Evolutionary conservation across 176 grass and related monocot species (phyloP), one percentile per base, ranked within the genome.

Genomic region (Coix lacrymajobi): DNA sequence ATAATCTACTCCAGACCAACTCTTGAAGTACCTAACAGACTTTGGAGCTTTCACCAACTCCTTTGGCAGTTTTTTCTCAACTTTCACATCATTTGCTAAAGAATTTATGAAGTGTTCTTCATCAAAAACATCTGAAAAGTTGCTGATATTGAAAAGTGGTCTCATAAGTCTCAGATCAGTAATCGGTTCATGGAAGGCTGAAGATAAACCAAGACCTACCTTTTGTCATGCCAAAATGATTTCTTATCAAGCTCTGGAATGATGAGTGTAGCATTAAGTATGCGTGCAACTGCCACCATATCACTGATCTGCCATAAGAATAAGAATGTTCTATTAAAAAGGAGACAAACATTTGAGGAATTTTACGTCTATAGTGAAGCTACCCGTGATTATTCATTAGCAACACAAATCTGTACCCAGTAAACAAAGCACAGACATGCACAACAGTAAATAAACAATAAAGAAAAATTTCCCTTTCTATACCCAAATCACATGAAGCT

Each of bases 81-180:
- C 79, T 89, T 83, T 94, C 7, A 99, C 80, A 85, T 99, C 96
- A 73, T 92, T 90, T 41, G 38, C 31, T 44, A 99, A 86, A 81
- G 87, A 96, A 76, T 28, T 65, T 78, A 99, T 92, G 61, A 99
- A 99, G 60, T 94, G 72, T 11, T 90, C 82, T 76, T 96, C 93
- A 38, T 99, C 91, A 67, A 99, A 99, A 25, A 99, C 96, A 90
- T 99, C 93, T 84, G 89, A 92, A 73, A 99, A 99, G 44, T 93
- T 93, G 78, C 96, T 99, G 91, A 73, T 83, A 68, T 79, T 63
- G 70, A 83, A 82, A 88, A 77, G 36, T 67, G 1, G 11, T 51
- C 17, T 9, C 65, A 48, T 88, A 58, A 88, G 51, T 68, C 14
- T 83, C 44, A 49, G 43, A 66, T 75, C 41, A 63, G 81, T 73